Evolutionary conservation across 1,139 yeast genomes (phyloP).

Genomic region (Groenewaldozyma sp.): DNA sequence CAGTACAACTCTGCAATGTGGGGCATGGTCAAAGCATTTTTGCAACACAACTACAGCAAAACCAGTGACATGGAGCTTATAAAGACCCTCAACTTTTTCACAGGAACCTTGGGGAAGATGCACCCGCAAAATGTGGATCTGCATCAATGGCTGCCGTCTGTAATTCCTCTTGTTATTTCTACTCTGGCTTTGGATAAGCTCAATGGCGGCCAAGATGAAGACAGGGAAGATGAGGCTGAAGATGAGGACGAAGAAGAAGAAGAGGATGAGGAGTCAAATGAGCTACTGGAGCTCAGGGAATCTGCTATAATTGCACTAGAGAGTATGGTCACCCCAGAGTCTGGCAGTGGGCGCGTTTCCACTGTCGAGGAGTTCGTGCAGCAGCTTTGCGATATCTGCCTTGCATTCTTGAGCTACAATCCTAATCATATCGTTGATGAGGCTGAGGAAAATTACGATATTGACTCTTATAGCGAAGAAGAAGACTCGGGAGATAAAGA

Average conservation of each 20-base stretch:
- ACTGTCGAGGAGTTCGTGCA: conserved; percentile 24
- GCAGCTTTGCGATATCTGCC: conserved; percentile 32
- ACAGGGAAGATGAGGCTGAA: conserved; percentile 11
- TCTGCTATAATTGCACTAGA: conserved; percentile 26
- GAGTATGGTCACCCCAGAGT: conserved; percentile 16
- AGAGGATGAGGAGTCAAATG: conserved; percentile 14
- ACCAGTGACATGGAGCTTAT: conserved; percentile 12
- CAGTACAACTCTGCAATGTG: conserved; percentile 27
- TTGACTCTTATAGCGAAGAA: conserved; percentile 11
- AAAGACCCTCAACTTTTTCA: conserved; percentile 19
- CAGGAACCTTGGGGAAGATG: conserved; percentile 23
- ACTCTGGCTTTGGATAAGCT: conserved; percentile 16
- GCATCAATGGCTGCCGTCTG: conserved; percentile 14
- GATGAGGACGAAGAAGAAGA: conserved; percentile 12
- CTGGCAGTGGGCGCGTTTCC: conserved; percentile 15
- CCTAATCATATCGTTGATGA: conserved; percentile 43
- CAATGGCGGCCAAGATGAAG: conserved; percentile 5
- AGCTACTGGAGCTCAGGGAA: conserved; percentile 26
- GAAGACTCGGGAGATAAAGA: conserved; percentile 27
- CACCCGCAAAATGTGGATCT: conserved; percentile 21
- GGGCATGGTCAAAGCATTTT: conserved; percentile 18
- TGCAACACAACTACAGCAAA: conserved; percentile 15
- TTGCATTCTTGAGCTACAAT: conserved; percentile 43
- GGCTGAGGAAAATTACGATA: conserved; percentile 27
- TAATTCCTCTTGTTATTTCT: conserved; percentile 19